Base-by-base conservation (phyloP, 441 rosid genomes). In the Aquilaria agallochum region DNA sequence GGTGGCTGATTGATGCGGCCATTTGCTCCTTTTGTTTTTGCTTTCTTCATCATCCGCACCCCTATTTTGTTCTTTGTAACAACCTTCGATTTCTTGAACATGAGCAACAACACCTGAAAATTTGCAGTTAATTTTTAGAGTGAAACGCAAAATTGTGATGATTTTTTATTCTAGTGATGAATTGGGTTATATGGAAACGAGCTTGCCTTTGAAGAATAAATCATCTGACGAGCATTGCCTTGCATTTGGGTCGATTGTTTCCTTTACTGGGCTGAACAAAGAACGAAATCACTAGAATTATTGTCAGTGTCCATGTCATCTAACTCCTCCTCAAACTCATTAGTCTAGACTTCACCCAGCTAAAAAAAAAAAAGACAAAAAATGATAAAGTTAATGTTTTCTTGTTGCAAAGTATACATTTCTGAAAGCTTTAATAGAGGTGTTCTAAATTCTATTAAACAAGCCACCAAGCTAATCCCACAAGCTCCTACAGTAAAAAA, bases 341-440 rank as follows among this genome's bases (percentile, higher is more conserved):
- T 72, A 57, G 55, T 65, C 47, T 42, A 46, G 27, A 30, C 71
- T 34, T 45, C 73, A 20, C 27, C 27, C 27, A 20, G 27, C 27
- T 1, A 20, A 20, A 20, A 20, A 20, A 20, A 1, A 20, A 20
- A 20, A 76, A 58, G 58, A 61, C 65, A 69, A 54, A 70, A 56
- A 58, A 92, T 94, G 95, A 70, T 77, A 77, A 89, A 80, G 74
- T 62, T 65, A 69, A 72, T 82, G 78, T 88, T 94, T 75, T 80
- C 80, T 56, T 89, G 96, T 76, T 85, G 97, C 70, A 85, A 94
- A 72, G 83, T 90, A 14, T 94, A 90, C 76, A 79, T 90, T 66
- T 94, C 93, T 15, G 97, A 89, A 67, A 84, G 89, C 64, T 71
- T 72, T 70, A 90, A 87, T 60, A 84, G 69, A 73, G 72, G 72